phyloP scores from a whole-genome alignment of 2,329 filamentous ascomycete species.

The Byssoonygena ceratinophila region DNA sequence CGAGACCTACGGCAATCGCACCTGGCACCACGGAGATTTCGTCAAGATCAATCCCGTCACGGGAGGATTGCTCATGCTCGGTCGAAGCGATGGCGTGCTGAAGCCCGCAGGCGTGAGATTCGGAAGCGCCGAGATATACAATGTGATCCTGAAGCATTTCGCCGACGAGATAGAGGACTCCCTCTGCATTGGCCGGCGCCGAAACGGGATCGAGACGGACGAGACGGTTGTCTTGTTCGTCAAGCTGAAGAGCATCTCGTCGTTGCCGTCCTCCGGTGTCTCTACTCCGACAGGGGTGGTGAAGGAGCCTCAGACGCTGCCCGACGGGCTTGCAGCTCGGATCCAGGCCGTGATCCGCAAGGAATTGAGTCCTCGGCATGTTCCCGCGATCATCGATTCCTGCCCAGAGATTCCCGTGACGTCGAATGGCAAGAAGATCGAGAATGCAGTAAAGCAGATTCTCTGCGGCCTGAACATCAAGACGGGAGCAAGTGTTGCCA shows the following conservation, averaged over 20 bases:
- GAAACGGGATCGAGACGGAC: conserved; percentile 59
- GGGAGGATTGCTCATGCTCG: conserved; percentile 78
- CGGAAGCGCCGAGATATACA: conserved; percentile 91
- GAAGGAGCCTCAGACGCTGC: conserved; percentile 44
- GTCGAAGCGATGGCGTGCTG: conserved; percentile 80
- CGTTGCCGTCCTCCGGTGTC: conserved; percentile 14
- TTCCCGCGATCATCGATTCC: conserved; percentile 71
- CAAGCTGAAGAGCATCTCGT: conserved; percentile 48
- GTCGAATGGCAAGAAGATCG: conserved; percentile 94
- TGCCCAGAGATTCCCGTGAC: conserved; percentile 84
- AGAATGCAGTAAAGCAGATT: conserved; percentile 94
- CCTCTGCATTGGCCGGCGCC: conserved; percentile 70
- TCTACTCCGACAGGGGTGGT: conserved; percentile 14
- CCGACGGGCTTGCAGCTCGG: conserved; percentile 47
- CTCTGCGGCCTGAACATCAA: conserved; percentile 76
- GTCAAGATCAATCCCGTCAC: conserved; percentile 60
- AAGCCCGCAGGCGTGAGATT: conserved; percentile 90
- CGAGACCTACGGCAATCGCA: conserved; percentile 57
- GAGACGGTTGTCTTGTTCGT: conserved; percentile 85
- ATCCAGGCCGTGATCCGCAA: conserved; percentile 61
- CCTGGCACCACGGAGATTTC: conserved; percentile 95
- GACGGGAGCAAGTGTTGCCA: conserved; percentile 87
- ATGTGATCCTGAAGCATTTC: conserved; percentile 78
- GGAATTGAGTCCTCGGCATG: conserved; percentile 79
- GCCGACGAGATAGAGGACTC: conserved; percentile 68